These are phyloP conservation scores for Aureobasidium sp. DNA, from an alignment of 2,329 filamentous ascomycete genomes.

Conservation along the genomic window DNA sequence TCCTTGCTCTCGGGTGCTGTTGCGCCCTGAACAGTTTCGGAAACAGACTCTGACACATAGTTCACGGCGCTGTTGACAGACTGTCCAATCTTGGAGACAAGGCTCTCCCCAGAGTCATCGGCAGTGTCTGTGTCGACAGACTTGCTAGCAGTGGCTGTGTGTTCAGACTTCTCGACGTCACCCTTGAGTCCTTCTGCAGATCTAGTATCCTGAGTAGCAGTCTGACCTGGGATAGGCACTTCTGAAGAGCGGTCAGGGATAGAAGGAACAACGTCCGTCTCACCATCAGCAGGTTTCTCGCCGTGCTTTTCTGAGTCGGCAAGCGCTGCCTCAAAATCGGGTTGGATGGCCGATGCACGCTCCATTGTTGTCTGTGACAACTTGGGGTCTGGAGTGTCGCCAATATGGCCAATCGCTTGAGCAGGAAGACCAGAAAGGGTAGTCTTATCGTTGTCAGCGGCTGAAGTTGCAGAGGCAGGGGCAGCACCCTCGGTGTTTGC, in stretches of 20 bases:
- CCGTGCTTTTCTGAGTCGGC: slow-evolving; percentile 3
- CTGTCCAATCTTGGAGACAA: slow-evolving; percentile 2
- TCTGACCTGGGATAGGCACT: slow-evolving; percentile 7
- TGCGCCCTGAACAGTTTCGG: not conserved
- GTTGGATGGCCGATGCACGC: slow-evolving; percentile 17
- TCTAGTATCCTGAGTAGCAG: not conserved
- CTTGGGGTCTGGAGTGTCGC: slow-evolving; percentile 20
- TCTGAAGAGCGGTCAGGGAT: slow-evolving; percentile 18
- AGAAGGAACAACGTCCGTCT: slow-evolving; percentile 12
- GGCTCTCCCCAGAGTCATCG: not conserved
- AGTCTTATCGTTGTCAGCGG: slow-evolving; percentile 10
- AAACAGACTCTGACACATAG: not conserved
- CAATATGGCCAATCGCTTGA: slow-evolving; percentile 19
- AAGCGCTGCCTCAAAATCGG: slow-evolving; percentile 18
- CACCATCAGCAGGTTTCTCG: not conserved
- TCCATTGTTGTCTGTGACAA: slow-evolving; percentile 16
- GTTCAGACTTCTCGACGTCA: not conserved
- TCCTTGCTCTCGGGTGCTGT: not conserved
- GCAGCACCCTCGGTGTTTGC: slow-evolving; percentile 23
- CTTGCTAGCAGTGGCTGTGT: not conserved
- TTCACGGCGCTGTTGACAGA: slow-evolving; percentile 12
- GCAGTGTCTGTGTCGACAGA: not conserved
- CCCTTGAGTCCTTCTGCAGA: not conserved
- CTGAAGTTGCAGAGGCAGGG: slow-evolving; percentile 17
- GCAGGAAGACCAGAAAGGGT: slow-evolving; percentile 12